Evolutionary conservation across 2,329 filamentous ascomycete genomes (phyloP).

Genomic region (Clarireedia monteithiana): DNA sequence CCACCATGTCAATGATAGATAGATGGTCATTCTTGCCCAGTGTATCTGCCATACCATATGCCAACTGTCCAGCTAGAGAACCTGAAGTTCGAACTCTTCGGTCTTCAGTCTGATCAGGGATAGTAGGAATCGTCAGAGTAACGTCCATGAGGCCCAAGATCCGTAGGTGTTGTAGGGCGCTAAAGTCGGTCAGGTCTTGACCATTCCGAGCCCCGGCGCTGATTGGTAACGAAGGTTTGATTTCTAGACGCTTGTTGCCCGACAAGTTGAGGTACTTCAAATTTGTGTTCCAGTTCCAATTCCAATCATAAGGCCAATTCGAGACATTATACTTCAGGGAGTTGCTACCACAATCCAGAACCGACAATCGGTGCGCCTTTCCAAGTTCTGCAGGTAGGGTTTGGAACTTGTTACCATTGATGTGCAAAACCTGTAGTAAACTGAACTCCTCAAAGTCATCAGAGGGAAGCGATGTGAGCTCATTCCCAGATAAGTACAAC

Average conservation of each 20-base stretch:
- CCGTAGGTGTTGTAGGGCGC: conserved; percentile 70
- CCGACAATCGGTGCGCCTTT: conserved; percentile 83
- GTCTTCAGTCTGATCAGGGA: conserved; percentile 93
- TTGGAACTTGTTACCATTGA: conserved; percentile 97
- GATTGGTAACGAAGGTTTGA: conserved; percentile 66
- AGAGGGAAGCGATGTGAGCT: conserved; percentile 80
- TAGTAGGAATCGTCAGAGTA: conserved; percentile 83
- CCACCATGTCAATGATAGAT: conserved; percentile 91
- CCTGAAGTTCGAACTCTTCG: conserved; percentile 93
- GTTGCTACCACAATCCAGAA: conserved; percentile 93
- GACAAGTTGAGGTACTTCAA: conserved; percentile 92
- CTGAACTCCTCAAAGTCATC: conserved; percentile 91
- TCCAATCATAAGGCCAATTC: conserved; percentile 99
- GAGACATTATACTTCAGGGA: conserved; percentile 96
- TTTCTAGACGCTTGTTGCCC: conserved; percentile 92
- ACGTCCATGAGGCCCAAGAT: conserved; percentile 97
- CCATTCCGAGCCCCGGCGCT: conserved; percentile 60
- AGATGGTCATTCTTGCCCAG: conserved; percentile 89
- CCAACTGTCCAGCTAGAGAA: conserved; percentile 82
- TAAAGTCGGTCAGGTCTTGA: conserved; percentile 81
- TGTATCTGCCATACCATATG: conserved; percentile 96
- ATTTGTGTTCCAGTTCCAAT: conserved; percentile 98
- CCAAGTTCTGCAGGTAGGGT: conserved; percentile 92
- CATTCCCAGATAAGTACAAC: conserved; percentile 91
- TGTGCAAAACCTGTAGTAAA: conserved; percentile 79